Base-by-base conservation (phyloP, 306 rosid species). In the Cucurbita pepo region DNA sequence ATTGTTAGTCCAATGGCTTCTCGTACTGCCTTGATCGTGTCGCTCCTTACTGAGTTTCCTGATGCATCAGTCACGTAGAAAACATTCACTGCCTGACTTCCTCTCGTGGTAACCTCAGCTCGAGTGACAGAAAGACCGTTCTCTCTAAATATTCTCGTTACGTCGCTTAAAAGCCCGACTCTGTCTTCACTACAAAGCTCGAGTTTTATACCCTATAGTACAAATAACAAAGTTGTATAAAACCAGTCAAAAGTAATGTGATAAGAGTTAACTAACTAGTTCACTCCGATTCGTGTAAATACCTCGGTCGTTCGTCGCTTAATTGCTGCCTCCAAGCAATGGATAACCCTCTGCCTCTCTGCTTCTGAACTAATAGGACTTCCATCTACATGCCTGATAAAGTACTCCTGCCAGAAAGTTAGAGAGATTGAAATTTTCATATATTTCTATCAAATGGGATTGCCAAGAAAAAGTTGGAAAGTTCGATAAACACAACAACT, bases 241-340 rank as follows among this genome's bases (percentile, higher is more conserved):
- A 18, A 21, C 11, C 13, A 41, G 1, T 5, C 18, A 51, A 51
- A 53, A 71, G 30, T 52, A 19, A 36, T 36, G 37, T 3, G 21
- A 71, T 69, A 13, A 19, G 63, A 37, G 21, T 53, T 10, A 52
- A 16, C n/a, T n/a, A n/a, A n/a, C n/a, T n/a, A n/a, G 30, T 34
- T 37, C 62, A 43, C 75, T 65, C 53, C 0, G 21, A 37, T 70
- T 10, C 3, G 18, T 8, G 9, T 51, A 50, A 14, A 65, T 57
- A 87, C 98, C 98, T 93, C 97, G 5, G 78, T 85, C 58, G 86
- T 93, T 34, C 98, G 82, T 81, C 98, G 89, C 71, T 88, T 90
- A 41, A 93, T 85, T 71, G 98, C 98, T 37, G 98, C 98, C 85
- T 92, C 93, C 48, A 92, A 91, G 80, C 98, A 92, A 77, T 84